phyloP scores from a whole-genome alignment of 2,329 filamentous ascomycete genomes.

The Calonectria crousiana region DNA sequence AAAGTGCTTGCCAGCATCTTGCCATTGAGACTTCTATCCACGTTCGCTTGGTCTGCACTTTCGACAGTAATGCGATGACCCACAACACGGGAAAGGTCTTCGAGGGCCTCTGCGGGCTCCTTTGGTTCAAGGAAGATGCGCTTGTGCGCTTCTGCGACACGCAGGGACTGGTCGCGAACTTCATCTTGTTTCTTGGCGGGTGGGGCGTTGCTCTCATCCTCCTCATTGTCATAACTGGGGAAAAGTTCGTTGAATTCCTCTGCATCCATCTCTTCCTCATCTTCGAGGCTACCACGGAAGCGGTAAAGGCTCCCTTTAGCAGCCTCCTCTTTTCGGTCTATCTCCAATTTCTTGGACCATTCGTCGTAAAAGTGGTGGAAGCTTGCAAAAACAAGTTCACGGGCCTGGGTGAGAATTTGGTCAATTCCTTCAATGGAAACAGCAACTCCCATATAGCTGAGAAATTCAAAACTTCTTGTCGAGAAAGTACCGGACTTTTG shows the following conservation, averaged over 20 bases:
- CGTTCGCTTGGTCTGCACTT: constrained; percentile 40
- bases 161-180: constrained; percentile 69
- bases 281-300: constrained; percentile 82
- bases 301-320: constrained; percentile 83
- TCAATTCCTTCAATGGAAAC: constrained; percentile 62
- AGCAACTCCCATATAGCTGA: constrained; percentile 50
- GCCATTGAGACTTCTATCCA: constrained; percentile 57
- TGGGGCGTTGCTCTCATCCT: constrained; percentile 49
- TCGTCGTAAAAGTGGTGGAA: constrained; percentile 81
- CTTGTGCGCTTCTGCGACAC: constrained; percentile 71
- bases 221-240: constrained; percentile 76
- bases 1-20: constrained; percentile 75
- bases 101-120: constrained; percentile 57
- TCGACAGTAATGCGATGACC: constrained; percentile 53
- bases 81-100: constrained; percentile 57
- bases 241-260: constrained; percentile 86
- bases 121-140: constrained; percentile 61
- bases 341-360: constrained; percentile 82
- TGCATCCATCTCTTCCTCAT: constrained; percentile 79
- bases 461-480: constrained; percentile 57
- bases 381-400: constrained; percentile 71
- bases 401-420: constrained; percentile 55
- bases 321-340: constrained; percentile 81
- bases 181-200: constrained; percentile 50
- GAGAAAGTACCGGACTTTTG: constrained; percentile 33